A percentile compares a stretch with the other conserved stretches of the same genome.
These are phyloP conservation scores for Kwoniella heveanensis DNA, from an alignment of 768 basidiomycete species.

Conservation along the genomic window DNA sequence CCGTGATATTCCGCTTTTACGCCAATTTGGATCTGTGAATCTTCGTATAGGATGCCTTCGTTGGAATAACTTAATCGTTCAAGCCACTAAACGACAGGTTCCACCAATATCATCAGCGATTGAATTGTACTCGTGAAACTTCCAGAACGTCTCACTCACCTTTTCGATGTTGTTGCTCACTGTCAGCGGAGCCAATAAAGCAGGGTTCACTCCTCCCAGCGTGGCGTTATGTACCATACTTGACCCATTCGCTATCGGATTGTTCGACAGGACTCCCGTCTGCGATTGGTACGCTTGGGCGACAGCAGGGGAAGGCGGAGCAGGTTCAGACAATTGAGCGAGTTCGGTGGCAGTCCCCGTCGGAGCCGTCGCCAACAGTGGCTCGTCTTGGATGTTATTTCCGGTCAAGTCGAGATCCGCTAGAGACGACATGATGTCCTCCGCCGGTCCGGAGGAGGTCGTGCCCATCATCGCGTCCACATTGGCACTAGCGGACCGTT, in stretches of 20 bases:
- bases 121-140: not conserved
- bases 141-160: constrained; percentile 23
- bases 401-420: constrained; percentile 70
- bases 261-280: not conserved
- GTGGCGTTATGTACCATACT: constrained; percentile 32
- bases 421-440: constrained; percentile 72
- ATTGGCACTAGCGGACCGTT: constrained; percentile 40
- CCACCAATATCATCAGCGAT: constrained; percentile 3
- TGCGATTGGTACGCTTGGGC: not conserved
- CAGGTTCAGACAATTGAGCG: constrained; percentile 5
- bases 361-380: constrained; percentile 31
- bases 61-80: constrained; percentile 74
- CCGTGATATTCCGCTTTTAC: constrained; percentile 96
- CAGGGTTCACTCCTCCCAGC: constrained; percentile 42
- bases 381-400: constrained; percentile 48
- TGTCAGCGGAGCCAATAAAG: constrained; percentile 62
- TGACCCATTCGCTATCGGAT: constrained; percentile 8
- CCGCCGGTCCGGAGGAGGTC: constrained; percentile 53
- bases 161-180: constrained; percentile 70
- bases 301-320: not conserved
- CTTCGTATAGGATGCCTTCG: constrained; percentile 94
- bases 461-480: constrained; percentile 57
- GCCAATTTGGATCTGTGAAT: constrained; percentile 91
- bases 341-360: constrained; percentile 8
- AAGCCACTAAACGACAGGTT: constrained; percentile 63